A percentile compares a stretch with the other conserved stretches of the same genome.
phyloP scores from a whole-genome alignment of 192 early-diverging fungal genomes.

The Thoreauomyces humboldtii region DNA sequence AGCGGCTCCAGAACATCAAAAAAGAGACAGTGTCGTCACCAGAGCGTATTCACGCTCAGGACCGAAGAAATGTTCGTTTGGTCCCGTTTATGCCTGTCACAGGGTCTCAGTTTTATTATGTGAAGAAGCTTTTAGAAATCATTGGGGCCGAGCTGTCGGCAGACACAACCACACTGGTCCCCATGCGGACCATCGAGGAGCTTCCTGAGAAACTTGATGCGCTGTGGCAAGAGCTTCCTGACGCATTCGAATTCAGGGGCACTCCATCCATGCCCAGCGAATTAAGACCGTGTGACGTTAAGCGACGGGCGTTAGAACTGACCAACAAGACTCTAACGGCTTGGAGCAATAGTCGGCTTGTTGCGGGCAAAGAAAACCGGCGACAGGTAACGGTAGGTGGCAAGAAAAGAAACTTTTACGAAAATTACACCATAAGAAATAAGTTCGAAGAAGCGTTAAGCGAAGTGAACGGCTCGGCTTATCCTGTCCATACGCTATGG shows the following conservation, averaged over 20 bases:
- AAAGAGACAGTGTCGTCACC: slow-evolving; percentile 1
- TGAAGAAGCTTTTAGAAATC: slow-evolving; percentile 5
- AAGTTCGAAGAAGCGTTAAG: slow-evolving; percentile 6
- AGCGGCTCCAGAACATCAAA: slow-evolving; percentile 1
- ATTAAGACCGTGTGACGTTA: neutral
- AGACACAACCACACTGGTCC: slow-evolving; percentile 1
- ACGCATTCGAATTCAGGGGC: slow-evolving; percentile 1
- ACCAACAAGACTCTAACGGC: slow-evolving; percentile 5
- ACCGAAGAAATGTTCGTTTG: slow-evolving; percentile 1
- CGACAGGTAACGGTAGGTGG: slow-evolving; percentile 4
- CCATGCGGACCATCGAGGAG: slow-evolving; percentile 2
- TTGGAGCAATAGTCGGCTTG: slow-evolving; percentile 9
- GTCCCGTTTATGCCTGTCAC: slow-evolving; percentile 1
- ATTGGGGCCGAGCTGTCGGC: slow-evolving; percentile 5
- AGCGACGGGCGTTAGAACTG: neutral
- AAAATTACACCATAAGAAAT: neutral
- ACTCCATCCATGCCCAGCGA: neutral
- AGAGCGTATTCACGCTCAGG: neutral
- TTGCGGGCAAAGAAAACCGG: neutral
- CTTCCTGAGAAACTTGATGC: neutral
- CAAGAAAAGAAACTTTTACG: slow-evolving; percentile 11
- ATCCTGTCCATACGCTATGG: slow-evolving; percentile 3
- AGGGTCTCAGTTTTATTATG: slow-evolving; percentile 4
- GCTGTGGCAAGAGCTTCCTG: slow-evolving; percentile 5
- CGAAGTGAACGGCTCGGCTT: neutral